Conservation (phyloP, 495 filamentous ascomycete genomes). For the Xylaria longipes region DNA sequence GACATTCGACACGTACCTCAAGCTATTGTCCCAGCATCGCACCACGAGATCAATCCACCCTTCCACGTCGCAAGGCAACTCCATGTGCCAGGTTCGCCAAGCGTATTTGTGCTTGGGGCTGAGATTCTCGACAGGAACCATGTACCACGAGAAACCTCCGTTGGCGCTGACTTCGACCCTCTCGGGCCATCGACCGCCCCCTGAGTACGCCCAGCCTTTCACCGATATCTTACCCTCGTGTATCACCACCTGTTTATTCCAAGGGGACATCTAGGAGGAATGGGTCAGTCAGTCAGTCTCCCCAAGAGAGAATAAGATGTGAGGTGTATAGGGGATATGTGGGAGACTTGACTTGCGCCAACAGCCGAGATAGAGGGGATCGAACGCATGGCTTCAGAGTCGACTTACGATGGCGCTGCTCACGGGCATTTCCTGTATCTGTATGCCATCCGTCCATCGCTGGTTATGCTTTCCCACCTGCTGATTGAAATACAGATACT, state of each 20-base stretch:
- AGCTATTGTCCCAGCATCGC: constrained; percentile 64
- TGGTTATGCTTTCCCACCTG: constrained; percentile 69
- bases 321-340: neutral
- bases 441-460: constrained; percentile 57
- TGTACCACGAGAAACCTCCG: constrained; percentile 65
- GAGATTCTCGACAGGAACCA: constrained; percentile 57
- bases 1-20: constrained; percentile 43
- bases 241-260: constrained; percentile 57
- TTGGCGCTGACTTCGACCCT: constrained; percentile 63
- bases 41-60: constrained; percentile 65
- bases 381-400: no score
- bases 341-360: no score
- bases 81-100: constrained; percentile 61
- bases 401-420: constrained; percentile 56
- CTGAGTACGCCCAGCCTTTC: constrained; percentile 66
- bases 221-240: constrained; percentile 60
- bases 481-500: constrained; percentile 65
- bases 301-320: neutral
- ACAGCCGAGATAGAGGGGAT: no score
- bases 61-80: constrained; percentile 63
- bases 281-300: neutral
- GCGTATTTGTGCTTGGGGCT: constrained; percentile 60
- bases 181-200: constrained; percentile 64
- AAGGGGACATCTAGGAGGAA: constrained; percentile 50
- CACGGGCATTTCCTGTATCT: constrained; percentile 71